Base-by-base conservation (phyloP, 169 alveolate genomes). In the Plasmodium yoelii region DNA sequence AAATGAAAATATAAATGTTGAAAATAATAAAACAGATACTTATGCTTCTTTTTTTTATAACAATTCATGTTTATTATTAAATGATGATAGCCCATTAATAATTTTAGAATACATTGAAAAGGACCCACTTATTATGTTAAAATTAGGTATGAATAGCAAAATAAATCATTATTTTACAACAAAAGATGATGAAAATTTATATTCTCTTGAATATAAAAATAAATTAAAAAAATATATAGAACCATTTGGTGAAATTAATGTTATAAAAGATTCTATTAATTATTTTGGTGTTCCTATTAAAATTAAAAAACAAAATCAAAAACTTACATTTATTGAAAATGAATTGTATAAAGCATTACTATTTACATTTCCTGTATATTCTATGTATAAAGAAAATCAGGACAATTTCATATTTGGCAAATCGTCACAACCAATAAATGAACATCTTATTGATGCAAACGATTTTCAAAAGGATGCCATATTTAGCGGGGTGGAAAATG, bases 211-310 rank as follows among this genome's bases (percentile, higher is more conserved):
- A 4, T 82, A 65, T 82, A 82, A 82, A 70, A 82, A 60, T 18
- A 82, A 19, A 26, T 13, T 82, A 60, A 82, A 82, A 57, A 39
- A 63, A 59, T 10, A 22, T 60, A 22, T 67, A 4, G 90, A 82
- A 39, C 82, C 90, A 5, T 82, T 82, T 70, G 90, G 90, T 26
- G 90, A 82, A 59, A 67, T 82, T 4, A 82, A 65, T 59, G 90
- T 82, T 1, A 49, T 82, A 24, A 65, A 67, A 8, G 59, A 82
- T 24, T 15, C 84, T 1, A 68, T 82, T 5, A 82, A 70, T 22
- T 82, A 82, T 71, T 82, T 82, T 15, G 90, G 90, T 9, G 77
- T 82, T 10, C n/a, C 84, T 47, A 57, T 82, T 12, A 68, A 71
- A 28, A 53, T 57, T 69, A 82, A 82, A 46, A 82, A 44, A 60